Evolutionary conservation across 495 filamentous ascomycete genomes (phyloP).

Genomic region (Xylaria nigripes): DNA sequence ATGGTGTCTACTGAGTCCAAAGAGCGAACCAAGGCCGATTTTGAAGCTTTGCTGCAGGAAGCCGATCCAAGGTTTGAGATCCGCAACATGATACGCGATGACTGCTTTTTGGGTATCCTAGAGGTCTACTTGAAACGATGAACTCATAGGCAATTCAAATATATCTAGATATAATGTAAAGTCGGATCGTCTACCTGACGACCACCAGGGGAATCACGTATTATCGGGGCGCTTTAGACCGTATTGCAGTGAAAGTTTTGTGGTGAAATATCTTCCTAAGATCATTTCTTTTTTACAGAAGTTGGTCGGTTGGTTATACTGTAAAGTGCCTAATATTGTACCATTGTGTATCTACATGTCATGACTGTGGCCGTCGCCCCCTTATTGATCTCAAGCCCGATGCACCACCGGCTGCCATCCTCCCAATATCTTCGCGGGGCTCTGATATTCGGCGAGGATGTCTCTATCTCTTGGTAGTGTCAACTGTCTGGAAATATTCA

Average conservation of each 20-base stretch:
- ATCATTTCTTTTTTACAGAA: no score
- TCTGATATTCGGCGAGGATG: conserved; percentile 4
- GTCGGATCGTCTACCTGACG: no score
- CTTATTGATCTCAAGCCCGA: neutral
- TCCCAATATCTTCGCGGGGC: conserved; percentile 8
- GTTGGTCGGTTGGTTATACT: no score
- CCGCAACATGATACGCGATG: conserved; percentile 4
- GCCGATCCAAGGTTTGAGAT: conserved; percentile 20
- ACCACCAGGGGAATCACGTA: no score
- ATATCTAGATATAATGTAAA: no score
- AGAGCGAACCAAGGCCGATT: conserved; percentile 21
- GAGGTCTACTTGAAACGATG: neutral
- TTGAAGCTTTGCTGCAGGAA: conserved; percentile 17
- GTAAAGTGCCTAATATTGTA: no score
- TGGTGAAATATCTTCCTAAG: no score
- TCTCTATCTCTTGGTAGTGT: conserved; percentile 1
- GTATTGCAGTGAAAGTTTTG: no score
- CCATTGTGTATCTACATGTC: neutral
- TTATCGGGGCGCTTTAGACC: no score
- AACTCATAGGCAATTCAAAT: no score
- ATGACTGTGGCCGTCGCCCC: neutral
- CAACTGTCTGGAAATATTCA: conserved; percentile 7
- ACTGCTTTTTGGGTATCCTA: neutral
- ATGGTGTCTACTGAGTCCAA: conserved; percentile 24
- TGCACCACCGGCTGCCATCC: conserved; percentile 13